A percentile compares a stretch with the other conserved stretches of the same genome.
Conservation (phyloP, 768 basidiomycete species). For the Boletales sp. region DNA sequence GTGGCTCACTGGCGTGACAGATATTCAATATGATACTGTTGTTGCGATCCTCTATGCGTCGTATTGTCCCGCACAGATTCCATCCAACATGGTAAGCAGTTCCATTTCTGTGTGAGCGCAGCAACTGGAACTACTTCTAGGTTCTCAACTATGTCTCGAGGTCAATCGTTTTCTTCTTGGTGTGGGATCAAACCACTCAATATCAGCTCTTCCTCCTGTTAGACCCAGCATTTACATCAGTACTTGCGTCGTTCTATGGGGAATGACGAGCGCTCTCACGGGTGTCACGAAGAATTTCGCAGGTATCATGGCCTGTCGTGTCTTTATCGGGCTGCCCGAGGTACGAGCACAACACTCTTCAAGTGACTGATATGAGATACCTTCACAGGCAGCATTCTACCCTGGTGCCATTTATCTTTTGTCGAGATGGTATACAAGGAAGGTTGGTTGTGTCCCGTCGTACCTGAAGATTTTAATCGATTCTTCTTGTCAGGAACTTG, state of each 20-base stretch:
- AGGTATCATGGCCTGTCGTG: slow-evolving; percentile 52
- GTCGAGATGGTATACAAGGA: slow-evolving; percentile 24
- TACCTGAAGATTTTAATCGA: background rate
- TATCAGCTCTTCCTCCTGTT: background rate
- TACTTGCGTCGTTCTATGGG: slow-evolving; percentile 58
- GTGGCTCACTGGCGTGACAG: slow-evolving; percentile 24
- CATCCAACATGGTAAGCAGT: slow-evolving; percentile 11
- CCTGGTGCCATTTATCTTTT: slow-evolving; percentile 50
- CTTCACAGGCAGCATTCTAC: slow-evolving; percentile 53
- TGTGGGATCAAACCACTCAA: background rate
- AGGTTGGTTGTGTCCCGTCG: slow-evolving; percentile 2
- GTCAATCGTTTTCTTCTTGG: slow-evolving; percentile 24
- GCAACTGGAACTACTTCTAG: slow-evolving; percentile 26
- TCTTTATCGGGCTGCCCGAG: slow-evolving; percentile 65
- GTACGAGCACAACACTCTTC: no score
- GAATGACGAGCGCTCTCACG: slow-evolving; percentile 58
- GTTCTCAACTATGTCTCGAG: slow-evolving; percentile 51
- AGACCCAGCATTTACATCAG: slow-evolving; percentile 66
- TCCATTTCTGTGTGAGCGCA: background rate
- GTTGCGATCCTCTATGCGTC: slow-evolving; percentile 55
- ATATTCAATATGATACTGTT: slow-evolving; percentile 52
- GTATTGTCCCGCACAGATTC: slow-evolving; percentile 58
- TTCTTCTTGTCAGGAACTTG: slow-evolving; percentile 45
- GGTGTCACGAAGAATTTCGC: slow-evolving; percentile 55
- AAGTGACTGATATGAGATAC: background rate